phyloP scores from a whole-genome alignment of 306 rosid species.

The Vachellia pachyceras region DNA sequence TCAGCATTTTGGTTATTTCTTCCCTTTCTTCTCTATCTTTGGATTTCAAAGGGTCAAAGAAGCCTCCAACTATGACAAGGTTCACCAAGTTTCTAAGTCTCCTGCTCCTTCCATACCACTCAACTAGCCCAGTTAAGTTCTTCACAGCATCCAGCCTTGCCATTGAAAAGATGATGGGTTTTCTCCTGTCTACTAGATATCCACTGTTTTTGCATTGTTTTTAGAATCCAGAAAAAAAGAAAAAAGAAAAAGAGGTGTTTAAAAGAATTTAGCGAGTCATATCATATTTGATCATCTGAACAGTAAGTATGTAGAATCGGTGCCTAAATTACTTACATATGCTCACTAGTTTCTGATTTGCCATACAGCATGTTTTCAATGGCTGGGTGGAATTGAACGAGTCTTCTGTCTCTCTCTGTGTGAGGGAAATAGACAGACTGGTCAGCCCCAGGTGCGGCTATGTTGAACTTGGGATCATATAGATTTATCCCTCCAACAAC shows the following conservation, averaged over 20 bases:
- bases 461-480: conserved; percentile 91
- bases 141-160: conserved; percentile 91
- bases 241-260: background rate
- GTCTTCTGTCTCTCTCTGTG: conserved; percentile 60
- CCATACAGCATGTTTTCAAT: conserved; percentile 74
- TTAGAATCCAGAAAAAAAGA: background rate
- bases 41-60: conserved; percentile 85
- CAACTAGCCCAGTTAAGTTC: conserved; percentile 79
- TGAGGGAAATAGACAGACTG: conserved; percentile 83
- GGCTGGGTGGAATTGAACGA: conserved; percentile 58
- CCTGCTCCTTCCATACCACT: conserved; percentile 84
- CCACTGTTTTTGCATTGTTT: conserved; percentile 60
- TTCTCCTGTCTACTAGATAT: conserved; percentile 63
- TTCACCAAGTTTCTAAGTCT: conserved; percentile 75
- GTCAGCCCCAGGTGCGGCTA: conserved; percentile 94
- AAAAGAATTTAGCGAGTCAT: conserved; percentile 2
- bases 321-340: conserved; percentile 55
- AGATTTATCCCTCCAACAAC: conserved; percentile 89
- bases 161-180: conserved; percentile 88
- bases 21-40: conserved; percentile 85
- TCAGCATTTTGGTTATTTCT: conserved; percentile 76
- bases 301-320: background rate
- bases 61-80: conserved; percentile 95
- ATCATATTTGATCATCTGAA: conserved; percentile 3
- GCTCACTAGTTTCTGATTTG: conserved; percentile 68